Percentiles rank a stretch among this genome's conserved stretches.
Evolutionary conservation across 2,329 filamentous ascomycete species (phyloP).

Genomic region (Ceratocystis huliohia): DNA sequence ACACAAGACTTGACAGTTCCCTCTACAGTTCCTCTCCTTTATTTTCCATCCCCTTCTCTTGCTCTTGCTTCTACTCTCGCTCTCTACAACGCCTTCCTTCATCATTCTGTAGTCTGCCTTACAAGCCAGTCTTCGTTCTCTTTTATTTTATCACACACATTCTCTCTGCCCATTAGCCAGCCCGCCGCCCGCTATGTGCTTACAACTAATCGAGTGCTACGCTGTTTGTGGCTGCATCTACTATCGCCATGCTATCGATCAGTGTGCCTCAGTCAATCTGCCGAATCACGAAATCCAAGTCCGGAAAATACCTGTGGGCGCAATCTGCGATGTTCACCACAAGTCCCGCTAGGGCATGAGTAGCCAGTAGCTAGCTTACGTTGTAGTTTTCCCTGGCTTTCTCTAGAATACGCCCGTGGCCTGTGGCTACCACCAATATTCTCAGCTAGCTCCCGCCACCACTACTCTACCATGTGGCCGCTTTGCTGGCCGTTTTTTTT

Average conservation of each 20-base stretch:
- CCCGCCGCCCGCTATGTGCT: constrained; percentile 53
- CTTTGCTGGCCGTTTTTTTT: neutral
- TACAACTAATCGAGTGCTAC: constrained; percentile 74
- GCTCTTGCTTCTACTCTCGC: neutral
- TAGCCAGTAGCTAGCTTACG: neutral
- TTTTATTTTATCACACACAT: neutral
- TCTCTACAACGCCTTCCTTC: neutral
- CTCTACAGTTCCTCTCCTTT: neutral
- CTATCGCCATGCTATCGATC: constrained; percentile 75
- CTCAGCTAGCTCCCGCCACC: neutral
- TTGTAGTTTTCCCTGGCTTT: too few species aligned
- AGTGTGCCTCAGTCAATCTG: constrained; percentile 62
- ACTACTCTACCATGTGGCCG: neutral
- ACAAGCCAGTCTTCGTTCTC: neutral
- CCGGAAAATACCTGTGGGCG: constrained; percentile 70
- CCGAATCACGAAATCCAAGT: constrained; percentile 59
- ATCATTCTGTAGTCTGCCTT: too few species aligned
- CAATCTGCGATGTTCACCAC: constrained; percentile 45
- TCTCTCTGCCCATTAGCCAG: neutral
- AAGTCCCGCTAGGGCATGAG: neutral
- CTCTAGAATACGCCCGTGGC: neutral
- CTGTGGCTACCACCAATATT: neutral
- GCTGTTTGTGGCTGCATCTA: constrained; percentile 79
- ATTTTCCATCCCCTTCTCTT: constrained; percentile 17
- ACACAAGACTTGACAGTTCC: neutral